Evolutionary conservation across 2,329 filamentous ascomycete genomes (phyloP), one percentile per base, ranked within the genome.

Genomic region (Talaromyces sp.): DNA sequence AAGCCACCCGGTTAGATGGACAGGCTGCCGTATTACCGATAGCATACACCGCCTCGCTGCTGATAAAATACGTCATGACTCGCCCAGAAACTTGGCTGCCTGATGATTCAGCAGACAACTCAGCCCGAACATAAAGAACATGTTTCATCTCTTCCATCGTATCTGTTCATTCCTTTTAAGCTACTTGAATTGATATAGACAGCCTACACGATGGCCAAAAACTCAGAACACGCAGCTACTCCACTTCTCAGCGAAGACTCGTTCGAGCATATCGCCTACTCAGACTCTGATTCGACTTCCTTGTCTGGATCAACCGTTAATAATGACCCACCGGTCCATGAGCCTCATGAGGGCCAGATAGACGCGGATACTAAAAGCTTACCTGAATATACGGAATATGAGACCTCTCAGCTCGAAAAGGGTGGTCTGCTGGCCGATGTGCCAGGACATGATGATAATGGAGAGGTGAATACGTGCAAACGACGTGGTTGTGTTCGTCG

Each of bases 231-330:
- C 13, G 22, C 17, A n/a, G 36, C 39, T 4, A 33, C 21, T 28
- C 48, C 57, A 15, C 43, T 50, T 8, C 17, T 55, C 36, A 59
- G 51, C 40, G 35, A 56, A 45, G 54, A 31, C 25, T 48, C 53
- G 10, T 48, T 48, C 28, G 41, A 56, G 33, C 36, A 48, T 17
- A 21, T 56, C 41, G 41, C n/a, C 10, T 41, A 50, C 41, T 50
- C 54, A 19, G 54, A 56, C 11, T 52, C 37, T 19, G 55, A 57
- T 17, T 45, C 21, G 17, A n/a, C 37, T 41, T 41, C 48, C 1
- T 25, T 50, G 11, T 50, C 35, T n/a, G 43, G 54, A 17, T 50
- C 54, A 43, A 54, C 52, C 17, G 39, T 22, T 41, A 28, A 55
- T 25, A 35, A 37, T 25, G 35, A 41, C 40, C 28, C 39, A n/a